phyloP scores from a whole-genome alignment of 129 eudicot species.

The Pittosporum tobira region DNA sequence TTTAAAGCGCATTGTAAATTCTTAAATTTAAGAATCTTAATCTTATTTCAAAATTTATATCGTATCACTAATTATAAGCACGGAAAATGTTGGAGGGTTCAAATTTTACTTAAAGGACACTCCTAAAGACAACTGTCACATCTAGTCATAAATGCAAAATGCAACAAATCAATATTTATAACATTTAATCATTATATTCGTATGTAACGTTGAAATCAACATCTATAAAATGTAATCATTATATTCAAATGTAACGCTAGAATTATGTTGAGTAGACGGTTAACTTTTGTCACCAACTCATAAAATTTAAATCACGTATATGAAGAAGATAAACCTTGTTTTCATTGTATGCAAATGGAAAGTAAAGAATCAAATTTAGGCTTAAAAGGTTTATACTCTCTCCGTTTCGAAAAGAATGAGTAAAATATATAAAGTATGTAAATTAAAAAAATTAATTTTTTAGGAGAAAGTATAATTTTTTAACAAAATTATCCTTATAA shows the following conservation, averaged over 20 bases:
- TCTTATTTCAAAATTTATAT: too few species aligned
- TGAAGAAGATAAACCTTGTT: not conserved
- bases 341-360: not conserved
- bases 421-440: too few species aligned
- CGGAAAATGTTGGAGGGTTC: too few species aligned
- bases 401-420: too few species aligned
- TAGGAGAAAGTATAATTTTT: too few species aligned
- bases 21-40: too few species aligned
- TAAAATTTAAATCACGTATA: not conserved
- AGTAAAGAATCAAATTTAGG: not conserved
- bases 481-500: too few species aligned
- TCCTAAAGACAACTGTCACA: too few species aligned
- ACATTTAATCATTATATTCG: not conserved
- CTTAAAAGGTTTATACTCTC: not conserved
- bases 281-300: constrained; percentile 6
- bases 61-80: too few species aligned
- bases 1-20: too few species aligned
- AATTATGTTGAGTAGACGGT: constrained; percentile 2
- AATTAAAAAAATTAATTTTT: too few species aligned
- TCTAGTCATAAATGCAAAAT: not conserved
- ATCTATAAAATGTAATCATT: constrained; percentile 1
- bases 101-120: too few species aligned
- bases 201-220: not conserved
- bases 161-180: not conserved
- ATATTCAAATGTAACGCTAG: constrained; percentile 4